Evolutionary conservation across 805 yeast genomes (phyloP).

Genomic region (Brettanomyces custersianus): DNA sequence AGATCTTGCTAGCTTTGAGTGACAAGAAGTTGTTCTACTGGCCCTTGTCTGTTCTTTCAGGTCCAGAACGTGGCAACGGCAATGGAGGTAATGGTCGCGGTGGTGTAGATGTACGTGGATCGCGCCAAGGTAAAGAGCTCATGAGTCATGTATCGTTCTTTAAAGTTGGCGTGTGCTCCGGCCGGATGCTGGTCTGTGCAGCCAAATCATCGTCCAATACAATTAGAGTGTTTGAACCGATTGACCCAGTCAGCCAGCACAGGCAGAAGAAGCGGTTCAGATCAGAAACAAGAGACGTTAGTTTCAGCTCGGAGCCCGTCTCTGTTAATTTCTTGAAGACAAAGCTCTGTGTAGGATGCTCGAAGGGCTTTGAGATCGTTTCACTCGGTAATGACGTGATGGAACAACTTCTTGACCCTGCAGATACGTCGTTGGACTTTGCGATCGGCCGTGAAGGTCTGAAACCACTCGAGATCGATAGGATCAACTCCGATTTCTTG

Average conservation of each 20-base stretch:
- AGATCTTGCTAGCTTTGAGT: constrained; percentile 67
- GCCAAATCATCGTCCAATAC: constrained; percentile 75
- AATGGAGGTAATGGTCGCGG: no score
- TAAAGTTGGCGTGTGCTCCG: constrained; percentile 88
- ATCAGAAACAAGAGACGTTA: constrained; percentile 63
- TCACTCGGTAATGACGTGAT: constrained; percentile 75
- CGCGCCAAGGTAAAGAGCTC: constrained; percentile 65
- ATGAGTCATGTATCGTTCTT: constrained; percentile 85
- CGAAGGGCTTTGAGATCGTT: constrained; percentile 93
- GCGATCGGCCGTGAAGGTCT: constrained; percentile 70
- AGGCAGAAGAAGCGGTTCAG: constrained; percentile 65
- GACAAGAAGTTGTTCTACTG: constrained; percentile 78
- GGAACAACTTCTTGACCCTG: constrained; percentile 92
- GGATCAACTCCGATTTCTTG: constrained; percentile 81
- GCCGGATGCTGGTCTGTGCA: constrained; percentile 80
- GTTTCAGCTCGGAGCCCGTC: constrained; percentile 82
- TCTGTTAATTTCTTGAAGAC: constrained; percentile 85
- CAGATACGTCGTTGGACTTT: constrained; percentile 93
- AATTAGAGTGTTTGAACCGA: constrained; percentile 82
- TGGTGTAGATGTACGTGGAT: constrained; percentile 40
- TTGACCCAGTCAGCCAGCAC: constrained; percentile 56
- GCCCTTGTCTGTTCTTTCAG: constrained; percentile 64
- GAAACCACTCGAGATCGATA: constrained; percentile 85
- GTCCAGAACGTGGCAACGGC: no score
- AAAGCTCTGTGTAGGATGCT: constrained; percentile 88